A percentile compares a stretch with the other conserved stretches of the same genome.
Evolutionary conservation across 306 rosid species (phyloP).

Genomic region (Quercus engelmannii): DNA sequence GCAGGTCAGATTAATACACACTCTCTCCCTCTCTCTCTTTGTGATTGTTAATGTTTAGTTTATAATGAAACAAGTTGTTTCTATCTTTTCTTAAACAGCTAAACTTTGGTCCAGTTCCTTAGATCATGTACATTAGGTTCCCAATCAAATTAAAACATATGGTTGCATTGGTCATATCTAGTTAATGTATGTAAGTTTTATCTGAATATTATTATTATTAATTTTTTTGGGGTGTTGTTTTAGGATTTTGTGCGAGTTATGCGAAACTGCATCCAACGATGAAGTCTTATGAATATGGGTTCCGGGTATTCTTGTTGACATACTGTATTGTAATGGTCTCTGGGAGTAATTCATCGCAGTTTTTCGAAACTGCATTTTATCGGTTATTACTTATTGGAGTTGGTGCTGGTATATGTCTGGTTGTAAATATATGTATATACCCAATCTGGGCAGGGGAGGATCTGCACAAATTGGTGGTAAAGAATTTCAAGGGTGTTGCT

Average conservation of each 20-base stretch:
- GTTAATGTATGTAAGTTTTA: too few species aligned
- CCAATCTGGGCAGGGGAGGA: slow-evolving; percentile 91
- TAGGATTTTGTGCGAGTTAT: slow-evolving; percentile 56
- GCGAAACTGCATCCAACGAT: slow-evolving; percentile 55
- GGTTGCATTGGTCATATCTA: too few species aligned
- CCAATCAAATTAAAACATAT: too few species aligned
- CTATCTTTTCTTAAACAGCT: background rate
- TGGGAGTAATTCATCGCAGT: slow-evolving; percentile 37
- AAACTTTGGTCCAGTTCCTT: too few species aligned
- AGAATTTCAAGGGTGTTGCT: slow-evolving; percentile 63
- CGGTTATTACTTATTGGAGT: slow-evolving; percentile 64
- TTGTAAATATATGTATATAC: slow-evolving; percentile 51
- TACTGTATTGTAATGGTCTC: slow-evolving; percentile 66
- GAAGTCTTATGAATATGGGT: slow-evolving; percentile 79
- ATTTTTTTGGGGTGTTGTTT: slow-evolving; percentile 3
- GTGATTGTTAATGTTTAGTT: background rate
- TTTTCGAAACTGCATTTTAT: slow-evolving; percentile 54
- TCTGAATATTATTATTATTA: too few species aligned
- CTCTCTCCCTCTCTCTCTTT: background rate
- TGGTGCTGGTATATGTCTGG: slow-evolving; percentile 58
- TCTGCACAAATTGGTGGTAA: slow-evolving; percentile 76
- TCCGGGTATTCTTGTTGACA: slow-evolving; percentile 73
- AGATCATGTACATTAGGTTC: too few species aligned
- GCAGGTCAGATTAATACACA: slow-evolving; percentile 44
- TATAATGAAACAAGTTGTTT: background rate